phyloP scores from a whole-genome alignment of 768 basidiomycete species.

The Termitomyces sp. region DNA sequence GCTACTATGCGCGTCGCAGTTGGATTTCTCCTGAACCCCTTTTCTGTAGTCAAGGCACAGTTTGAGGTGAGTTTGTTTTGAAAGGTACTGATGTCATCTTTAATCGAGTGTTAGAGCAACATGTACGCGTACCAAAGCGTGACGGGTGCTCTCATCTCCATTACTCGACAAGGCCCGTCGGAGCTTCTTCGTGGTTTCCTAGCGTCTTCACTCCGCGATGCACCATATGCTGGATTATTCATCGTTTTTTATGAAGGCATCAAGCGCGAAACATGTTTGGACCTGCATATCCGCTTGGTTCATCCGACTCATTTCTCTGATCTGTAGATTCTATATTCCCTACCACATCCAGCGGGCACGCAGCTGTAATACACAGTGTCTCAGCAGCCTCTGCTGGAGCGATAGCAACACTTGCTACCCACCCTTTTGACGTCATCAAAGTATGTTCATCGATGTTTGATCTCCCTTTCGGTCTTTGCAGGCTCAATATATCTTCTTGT shows the following conservation, averaged over 20 bases:
- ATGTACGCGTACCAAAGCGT: slow-evolving; percentile 68
- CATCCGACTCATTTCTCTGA: background rate
- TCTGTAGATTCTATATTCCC: slow-evolving; percentile 35
- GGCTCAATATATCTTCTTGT: background rate
- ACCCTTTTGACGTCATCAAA: slow-evolving; percentile 94
- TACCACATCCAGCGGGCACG: slow-evolving; percentile 38
- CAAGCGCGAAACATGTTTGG: slow-evolving; percentile 67
- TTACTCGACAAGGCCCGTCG: slow-evolving; percentile 66
- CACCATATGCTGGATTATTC: slow-evolving; percentile 90
- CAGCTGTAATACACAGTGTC: slow-evolving; percentile 51
- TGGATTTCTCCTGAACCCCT: slow-evolving; percentile 83
- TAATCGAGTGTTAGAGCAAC: slow-evolving; percentile 51
- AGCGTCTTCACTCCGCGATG: slow-evolving; percentile 89
- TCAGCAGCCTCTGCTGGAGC: slow-evolving; percentile 80
- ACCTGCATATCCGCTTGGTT: background rate
- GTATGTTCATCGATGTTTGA: slow-evolving; percentile 28
- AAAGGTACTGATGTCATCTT: slow-evolving; percentile 1
- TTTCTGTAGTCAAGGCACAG: slow-evolving; percentile 87
- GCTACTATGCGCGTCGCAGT: slow-evolving; percentile 76
- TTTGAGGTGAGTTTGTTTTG: slow-evolving; percentile 61
- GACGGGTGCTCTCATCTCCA: slow-evolving; percentile 48
- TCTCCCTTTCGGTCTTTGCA: background rate
- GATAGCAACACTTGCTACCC: slow-evolving; percentile 79
- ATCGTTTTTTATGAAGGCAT: slow-evolving; percentile 84
- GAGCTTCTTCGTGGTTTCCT: slow-evolving; percentile 83